phyloP scores from a whole-genome alignment of 371 early-diverging fungal species.

The Rhizopus delemar region DNA sequence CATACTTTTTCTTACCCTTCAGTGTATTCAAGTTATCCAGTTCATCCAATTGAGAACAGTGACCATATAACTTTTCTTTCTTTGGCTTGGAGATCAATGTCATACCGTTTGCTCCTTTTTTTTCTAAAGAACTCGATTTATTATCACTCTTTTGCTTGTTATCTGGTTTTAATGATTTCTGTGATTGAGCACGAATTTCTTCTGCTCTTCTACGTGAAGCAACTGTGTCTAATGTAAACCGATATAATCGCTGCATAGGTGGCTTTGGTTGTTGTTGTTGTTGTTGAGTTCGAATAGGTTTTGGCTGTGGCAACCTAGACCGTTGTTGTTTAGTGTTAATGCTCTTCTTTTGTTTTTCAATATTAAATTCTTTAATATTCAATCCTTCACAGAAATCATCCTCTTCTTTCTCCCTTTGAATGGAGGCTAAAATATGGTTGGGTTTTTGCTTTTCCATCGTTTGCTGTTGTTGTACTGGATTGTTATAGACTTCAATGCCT shows the following conservation, averaged over 20 bases:
- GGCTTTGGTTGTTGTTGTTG: background rate
- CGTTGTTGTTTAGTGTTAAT: background rate
- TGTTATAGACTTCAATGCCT: background rate
- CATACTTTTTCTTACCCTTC: conserved; percentile 2
- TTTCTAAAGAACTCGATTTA: background rate
- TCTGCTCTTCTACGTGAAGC: conserved; percentile 10
- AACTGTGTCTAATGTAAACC: conserved; percentile 1
- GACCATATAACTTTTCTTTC: conserved; percentile 15
- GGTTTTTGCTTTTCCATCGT: background rate
- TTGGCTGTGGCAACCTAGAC: background rate
- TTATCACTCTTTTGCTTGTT: background rate
- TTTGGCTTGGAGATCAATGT: conserved; percentile 26
- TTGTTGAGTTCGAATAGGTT: background rate
- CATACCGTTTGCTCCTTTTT: conserved; percentile 11
- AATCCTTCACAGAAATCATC: conserved; percentile 38
- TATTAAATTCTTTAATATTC: conserved; percentile 17
- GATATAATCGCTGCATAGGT: background rate
- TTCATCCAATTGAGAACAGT: conserved; percentile 36
- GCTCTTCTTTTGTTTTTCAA: conserved; percentile 4
- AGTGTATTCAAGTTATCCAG: conserved; percentile 38
- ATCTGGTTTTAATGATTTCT: background rate
- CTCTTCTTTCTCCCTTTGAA: conserved; percentile 28
- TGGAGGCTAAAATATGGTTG: background rate
- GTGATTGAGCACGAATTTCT: conserved; percentile 2
- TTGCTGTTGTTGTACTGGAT: background rate